Percentiles rank a stretch among this genome's conserved stretches.
These are phyloP conservation scores for Athelia psychrophila DNA, from an alignment of 1,284 basidiomycete species.

Conservation along the genomic window DNA sequence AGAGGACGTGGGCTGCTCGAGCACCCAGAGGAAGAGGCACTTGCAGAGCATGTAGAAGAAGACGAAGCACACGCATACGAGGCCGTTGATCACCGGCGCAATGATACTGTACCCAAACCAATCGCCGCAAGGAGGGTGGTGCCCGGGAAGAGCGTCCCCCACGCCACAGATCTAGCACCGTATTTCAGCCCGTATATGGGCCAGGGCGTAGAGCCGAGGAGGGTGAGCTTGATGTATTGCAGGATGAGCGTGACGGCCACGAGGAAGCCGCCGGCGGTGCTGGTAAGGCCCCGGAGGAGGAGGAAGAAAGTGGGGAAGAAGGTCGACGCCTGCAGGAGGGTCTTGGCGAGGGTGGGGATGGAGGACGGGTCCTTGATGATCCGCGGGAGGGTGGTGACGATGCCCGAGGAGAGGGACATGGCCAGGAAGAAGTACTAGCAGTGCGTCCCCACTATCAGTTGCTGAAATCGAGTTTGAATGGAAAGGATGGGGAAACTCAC, in stretches of 20 bases:
- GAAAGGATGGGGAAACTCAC: constrained; percentile 41
- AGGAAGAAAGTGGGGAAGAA: constrained; percentile 87
- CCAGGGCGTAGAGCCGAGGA: constrained; percentile 91
- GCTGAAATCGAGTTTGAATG: too few relatives aligned
- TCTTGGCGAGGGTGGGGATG: constrained; percentile 65
- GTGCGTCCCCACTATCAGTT: neutral
- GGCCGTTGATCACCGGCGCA: constrained; percentile 93
- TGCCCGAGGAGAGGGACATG: constrained; percentile 79
- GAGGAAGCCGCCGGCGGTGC: constrained; percentile 77
- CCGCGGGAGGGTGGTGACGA: constrained; percentile 67
- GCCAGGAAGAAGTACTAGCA: constrained; percentile 85
- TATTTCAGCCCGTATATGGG: constrained; percentile 80
- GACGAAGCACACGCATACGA: constrained; percentile 82
- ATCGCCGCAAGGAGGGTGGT: constrained; percentile 79
- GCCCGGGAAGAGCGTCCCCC: constrained; percentile 84
- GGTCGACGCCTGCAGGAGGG: constrained; percentile 82
- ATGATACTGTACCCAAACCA: constrained; percentile 41
- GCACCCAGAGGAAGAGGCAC: constrained; percentile 82
- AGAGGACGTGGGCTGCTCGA: constrained; percentile 66
- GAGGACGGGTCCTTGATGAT: constrained; percentile 60
- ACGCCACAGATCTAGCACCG: constrained; percentile 60
- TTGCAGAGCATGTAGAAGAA: constrained; percentile 87
- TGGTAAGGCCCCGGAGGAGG: constrained; percentile 70
- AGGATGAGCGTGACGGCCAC: constrained; percentile 75
- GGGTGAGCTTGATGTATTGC: constrained; percentile 79